Evolutionary conservation across 371 early-diverging fungal genomes (phyloP).

Genomic region (Mucor saturninus): DNA sequence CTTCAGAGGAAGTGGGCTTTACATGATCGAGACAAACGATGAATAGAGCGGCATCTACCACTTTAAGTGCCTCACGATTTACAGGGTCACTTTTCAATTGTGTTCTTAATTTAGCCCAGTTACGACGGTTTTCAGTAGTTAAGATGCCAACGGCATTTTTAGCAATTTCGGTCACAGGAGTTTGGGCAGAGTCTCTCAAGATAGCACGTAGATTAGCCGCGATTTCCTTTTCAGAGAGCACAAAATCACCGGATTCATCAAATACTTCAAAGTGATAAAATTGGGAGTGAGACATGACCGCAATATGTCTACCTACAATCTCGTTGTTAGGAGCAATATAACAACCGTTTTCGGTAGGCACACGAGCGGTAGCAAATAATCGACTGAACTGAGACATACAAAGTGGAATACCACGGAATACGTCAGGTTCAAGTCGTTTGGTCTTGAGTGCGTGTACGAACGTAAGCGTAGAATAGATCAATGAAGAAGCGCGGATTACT

Average conservation of each 20-base stretch:
- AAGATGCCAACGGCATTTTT: conserved; percentile 66
- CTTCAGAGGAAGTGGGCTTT: conserved; percentile 46
- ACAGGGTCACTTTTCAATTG: conserved; percentile 43
- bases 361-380: conserved; percentile 65
- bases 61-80: conserved; percentile 65
- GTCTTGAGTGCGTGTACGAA: conserved; percentile 53
- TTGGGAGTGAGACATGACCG: conserved; percentile 68
- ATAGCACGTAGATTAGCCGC: conserved; percentile 53
- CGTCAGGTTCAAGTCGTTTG: conserved; percentile 66
- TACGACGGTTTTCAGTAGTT: conserved; percentile 74
- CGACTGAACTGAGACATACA: conserved; percentile 72
- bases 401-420: conserved; percentile 66
- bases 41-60: conserved; percentile 78
- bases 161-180: conserved; percentile 47
- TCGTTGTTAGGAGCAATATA: conserved; percentile 52
- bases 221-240: conserved; percentile 55
- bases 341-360: conserved; percentile 61
- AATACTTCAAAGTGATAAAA: conserved; percentile 73
- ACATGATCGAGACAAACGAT: conserved; percentile 82
- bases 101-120: conserved; percentile 67
- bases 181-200: conserved; percentile 38
- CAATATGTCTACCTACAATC: conserved; percentile 55
- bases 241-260: conserved; percentile 51
- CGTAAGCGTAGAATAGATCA: conserved; percentile 58
- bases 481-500: conserved; percentile 53